Base-by-base conservation (phyloP, 2,329 filamentous ascomycete species). In the Alternaria angustiovoidea region DNA sequence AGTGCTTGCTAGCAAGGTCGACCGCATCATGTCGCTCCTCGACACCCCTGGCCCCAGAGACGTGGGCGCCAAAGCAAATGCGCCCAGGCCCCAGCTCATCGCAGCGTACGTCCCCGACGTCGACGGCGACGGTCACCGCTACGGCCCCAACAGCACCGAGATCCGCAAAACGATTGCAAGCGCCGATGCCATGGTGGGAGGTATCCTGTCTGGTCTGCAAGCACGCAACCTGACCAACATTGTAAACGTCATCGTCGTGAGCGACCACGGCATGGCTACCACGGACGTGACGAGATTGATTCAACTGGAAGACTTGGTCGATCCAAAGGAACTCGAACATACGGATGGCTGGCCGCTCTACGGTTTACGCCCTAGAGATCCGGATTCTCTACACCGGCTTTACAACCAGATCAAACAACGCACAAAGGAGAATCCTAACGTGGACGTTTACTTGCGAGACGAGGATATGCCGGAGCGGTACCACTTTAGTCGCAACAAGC, bases 191-290 rank as follows among this genome's bases (percentile, higher is more conserved):
- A 96, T 98, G 92, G 82, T 99, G 26, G 90, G 88, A 28, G 78
- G 86, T 22, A 81, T 99, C 1, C 90, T 98, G 72, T 78, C 83
- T 2, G 94, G 94, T 0, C 83, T 99, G 0, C 87, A 94, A 62
- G 81, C 86, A 47, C 89, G 95, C 49, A 97, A 98, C 75, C 81
- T 99, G 51, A 97, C 93, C 0, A 76, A 90, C 20, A 91, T 99
- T 61, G 92, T 98, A 74, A 99, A 99, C 67, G 86, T 99, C 7
- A 89, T 99, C 34, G 86, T 99, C n/a, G 94, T 99, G 2, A 97
- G 93, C 0, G 95, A 99, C 75, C 95, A 99, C 75, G 95, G 95
- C 51, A 99, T 99, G 95, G 95, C 95, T 1, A 96, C 93, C 0
- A 98, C 95, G 0, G 91, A 94, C 61, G 87, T 86, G 0, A 84